Conservation (phyloP, 495 filamentous ascomycete genomes). For the Talaromyces adpressus region DNA sequence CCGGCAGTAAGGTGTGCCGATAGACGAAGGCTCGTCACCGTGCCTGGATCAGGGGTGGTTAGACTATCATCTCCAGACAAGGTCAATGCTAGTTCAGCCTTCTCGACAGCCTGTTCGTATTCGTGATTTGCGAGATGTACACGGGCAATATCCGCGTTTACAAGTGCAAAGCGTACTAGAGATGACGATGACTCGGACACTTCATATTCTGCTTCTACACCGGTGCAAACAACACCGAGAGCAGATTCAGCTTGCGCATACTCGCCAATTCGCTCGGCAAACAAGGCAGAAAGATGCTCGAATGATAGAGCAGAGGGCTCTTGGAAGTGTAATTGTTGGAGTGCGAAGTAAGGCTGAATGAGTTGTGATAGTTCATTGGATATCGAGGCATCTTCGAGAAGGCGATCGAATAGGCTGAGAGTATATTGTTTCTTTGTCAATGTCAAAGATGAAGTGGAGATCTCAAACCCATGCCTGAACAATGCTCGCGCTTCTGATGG, state of each 20-base stretch:
- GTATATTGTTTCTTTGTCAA: conserved; percentile 71
- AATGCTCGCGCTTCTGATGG: conserved; percentile 67
- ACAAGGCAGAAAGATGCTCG: conserved; percentile 70
- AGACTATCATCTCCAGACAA: conserved; percentile 54
- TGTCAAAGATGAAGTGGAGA: conserved; percentile 65
- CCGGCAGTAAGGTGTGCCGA: conserved; percentile 85
- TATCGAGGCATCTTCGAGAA: conserved; percentile 46
- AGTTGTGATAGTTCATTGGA: conserved; percentile 55
- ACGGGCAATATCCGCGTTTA: conserved; percentile 82
- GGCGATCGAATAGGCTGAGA: conserved; percentile 69
- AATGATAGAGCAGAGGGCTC: conserved; percentile 58
- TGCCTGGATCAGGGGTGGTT: conserved; percentile 47
- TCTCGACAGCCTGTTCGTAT: conserved; percentile 61
- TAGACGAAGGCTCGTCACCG: conserved; percentile 59
- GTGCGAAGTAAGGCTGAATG: conserved; percentile 77
- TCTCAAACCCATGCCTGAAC: conserved; percentile 95
- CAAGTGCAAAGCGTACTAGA: conserved; percentile 69
- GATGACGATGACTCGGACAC: conserved; percentile 64
- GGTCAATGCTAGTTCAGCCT: conserved; percentile 63
- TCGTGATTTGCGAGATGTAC: conserved; percentile 59
- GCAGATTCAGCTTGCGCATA: conserved; percentile 54
- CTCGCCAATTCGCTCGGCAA: conserved; percentile 72
- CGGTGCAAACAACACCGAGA: conserved; percentile 57
- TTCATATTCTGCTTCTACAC: conserved; percentile 77
- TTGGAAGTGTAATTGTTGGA: conserved; percentile 70